Evolutionary conservation across 1,284 basidiomycete genomes (phyloP).

Genomic region (Pyrrhoderma lamaoense): DNA sequence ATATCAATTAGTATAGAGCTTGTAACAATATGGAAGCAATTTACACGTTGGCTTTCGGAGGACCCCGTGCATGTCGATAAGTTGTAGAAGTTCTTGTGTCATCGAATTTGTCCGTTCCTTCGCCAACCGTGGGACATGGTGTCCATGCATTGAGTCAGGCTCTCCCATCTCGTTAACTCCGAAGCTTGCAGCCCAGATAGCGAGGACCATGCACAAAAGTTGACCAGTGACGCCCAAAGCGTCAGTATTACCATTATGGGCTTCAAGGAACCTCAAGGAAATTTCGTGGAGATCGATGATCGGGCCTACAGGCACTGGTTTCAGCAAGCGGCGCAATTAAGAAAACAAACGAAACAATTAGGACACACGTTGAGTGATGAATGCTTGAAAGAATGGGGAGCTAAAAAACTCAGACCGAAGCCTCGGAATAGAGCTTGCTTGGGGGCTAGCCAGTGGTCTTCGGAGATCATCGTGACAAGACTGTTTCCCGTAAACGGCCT

Average conservation of each 20-base stretch:
- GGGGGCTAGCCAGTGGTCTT: constrained; percentile 18
- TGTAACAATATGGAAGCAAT: background rate
- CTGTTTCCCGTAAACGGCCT: constrained; percentile 39
- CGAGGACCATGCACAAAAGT: constrained; percentile 62
- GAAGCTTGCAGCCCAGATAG: constrained; percentile 81
- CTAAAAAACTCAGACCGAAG: constrained; percentile 73
- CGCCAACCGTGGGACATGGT: constrained; percentile 32
- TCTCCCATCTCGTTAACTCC: constrained; percentile 74
- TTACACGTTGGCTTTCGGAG: constrained; percentile 69
- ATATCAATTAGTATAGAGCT: background rate
- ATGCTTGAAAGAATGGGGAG: constrained; percentile 75
- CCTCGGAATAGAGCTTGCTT: constrained; percentile 51
- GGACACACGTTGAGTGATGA: constrained; percentile 75
- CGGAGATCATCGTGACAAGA: constrained; percentile 37
- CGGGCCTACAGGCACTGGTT: constrained; percentile 43
- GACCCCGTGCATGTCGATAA: constrained; percentile 72
- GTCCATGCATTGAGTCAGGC: constrained; percentile 30
- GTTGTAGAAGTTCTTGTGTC: constrained; percentile 64
- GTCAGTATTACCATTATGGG: constrained; percentile 48
- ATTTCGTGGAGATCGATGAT: constrained; percentile 73
- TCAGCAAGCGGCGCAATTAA: constrained; percentile 18
- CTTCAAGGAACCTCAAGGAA: constrained; percentile 54
- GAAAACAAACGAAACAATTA: constrained; percentile 8
- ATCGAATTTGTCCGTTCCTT: constrained; percentile 44
- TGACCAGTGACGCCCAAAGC: constrained; percentile 52